A percentile compares a stretch with the other conserved stretches of the same genome.
Conservation (phyloP, 116 monocot genomes). For the Zostera marina region DNA sequence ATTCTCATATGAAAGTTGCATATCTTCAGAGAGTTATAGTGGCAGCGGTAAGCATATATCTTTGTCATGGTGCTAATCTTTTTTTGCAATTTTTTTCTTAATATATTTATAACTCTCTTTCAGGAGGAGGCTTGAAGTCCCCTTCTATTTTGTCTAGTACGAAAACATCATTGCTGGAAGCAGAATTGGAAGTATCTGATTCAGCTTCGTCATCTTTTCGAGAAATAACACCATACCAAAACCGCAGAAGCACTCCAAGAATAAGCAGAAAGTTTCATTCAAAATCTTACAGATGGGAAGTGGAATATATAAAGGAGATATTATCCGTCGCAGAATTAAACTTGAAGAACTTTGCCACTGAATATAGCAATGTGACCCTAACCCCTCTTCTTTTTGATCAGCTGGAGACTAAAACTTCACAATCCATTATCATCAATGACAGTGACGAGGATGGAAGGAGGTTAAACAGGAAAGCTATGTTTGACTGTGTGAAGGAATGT, state of each 20-base stretch:
- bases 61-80: background rate
- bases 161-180: slow-evolving; percentile 5
- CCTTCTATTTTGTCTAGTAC: background rate
- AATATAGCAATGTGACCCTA: slow-evolving; percentile 3
- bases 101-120: background rate
- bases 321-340: slow-evolving; percentile 7
- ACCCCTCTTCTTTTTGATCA: slow-evolving; percentile 37
- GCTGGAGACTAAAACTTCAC: slow-evolving; percentile 21
- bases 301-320: slow-evolving; percentile 36
- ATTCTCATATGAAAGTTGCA: slow-evolving; percentile 50
- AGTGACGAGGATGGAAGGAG: slow-evolving; percentile 6
- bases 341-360: background rate
- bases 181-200: slow-evolving; percentile 29
- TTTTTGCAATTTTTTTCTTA: background rate
- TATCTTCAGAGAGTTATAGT: slow-evolving; percentile 41
- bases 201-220: slow-evolving; percentile 37
- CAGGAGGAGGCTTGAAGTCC: slow-evolving; percentile 6
- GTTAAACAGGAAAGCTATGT: slow-evolving; percentile 41
- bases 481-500: slow-evolving; percentile 64
- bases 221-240: slow-evolving; percentile 5
- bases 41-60: slow-evolving; percentile 25
- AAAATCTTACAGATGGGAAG: slow-evolving; percentile 8
- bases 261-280: background rate
- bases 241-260: background rate
- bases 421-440: background rate